Conservation (phyloP, 768 basidiomycete genomes). For the Lentinula lateritia region DNA sequence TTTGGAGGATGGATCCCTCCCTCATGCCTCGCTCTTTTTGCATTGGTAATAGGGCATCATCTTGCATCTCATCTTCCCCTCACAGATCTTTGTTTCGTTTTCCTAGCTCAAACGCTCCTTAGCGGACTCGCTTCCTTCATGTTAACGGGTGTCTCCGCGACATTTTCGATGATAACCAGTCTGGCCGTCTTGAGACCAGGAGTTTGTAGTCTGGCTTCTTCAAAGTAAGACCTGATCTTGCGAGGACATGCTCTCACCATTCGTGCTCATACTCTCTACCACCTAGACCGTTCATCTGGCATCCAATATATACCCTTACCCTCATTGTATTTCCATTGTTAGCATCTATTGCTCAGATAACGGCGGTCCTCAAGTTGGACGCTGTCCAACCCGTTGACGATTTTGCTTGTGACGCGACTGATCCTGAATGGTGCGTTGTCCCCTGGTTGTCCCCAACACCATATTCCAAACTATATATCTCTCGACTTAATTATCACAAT, state of each 20-base stretch:
- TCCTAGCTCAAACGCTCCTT: conserved; percentile 36
- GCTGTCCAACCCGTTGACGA: conserved; percentile 43
- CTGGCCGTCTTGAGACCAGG: conserved; percentile 35
- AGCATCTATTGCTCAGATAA: conserved; percentile 36
- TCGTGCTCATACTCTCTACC: not conserved
- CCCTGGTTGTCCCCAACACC: conserved; percentile 11
- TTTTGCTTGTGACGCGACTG: conserved; percentile 54
- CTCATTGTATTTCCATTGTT: conserved; percentile 43
- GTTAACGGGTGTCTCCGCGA: conserved; percentile 36
- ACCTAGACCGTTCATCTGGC: conserved; percentile 46
- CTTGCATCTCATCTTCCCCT: not conserved
- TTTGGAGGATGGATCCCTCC: conserved; percentile 58
- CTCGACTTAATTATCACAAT: conserved; percentile 3
- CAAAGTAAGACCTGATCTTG: conserved; percentile 18
- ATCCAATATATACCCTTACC: conserved; percentile 35
- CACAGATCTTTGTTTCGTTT: not conserved
- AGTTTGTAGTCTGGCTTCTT: conserved; percentile 29
- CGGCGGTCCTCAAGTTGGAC: conserved; percentile 35
- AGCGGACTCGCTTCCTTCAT: conserved; percentile 39
- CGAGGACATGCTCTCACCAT: conserved; percentile 8
- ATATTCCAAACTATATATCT: not conserved
- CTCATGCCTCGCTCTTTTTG: conserved; percentile 57
- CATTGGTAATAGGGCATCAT: conserved; percentile 31
- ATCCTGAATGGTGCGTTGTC: conserved; percentile 49
- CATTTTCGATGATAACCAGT: conserved; percentile 40